Evolutionary conservation across 495 filamentous ascomycete genomes (phyloP).

Genomic region (Lichenothelia convexa): DNA sequence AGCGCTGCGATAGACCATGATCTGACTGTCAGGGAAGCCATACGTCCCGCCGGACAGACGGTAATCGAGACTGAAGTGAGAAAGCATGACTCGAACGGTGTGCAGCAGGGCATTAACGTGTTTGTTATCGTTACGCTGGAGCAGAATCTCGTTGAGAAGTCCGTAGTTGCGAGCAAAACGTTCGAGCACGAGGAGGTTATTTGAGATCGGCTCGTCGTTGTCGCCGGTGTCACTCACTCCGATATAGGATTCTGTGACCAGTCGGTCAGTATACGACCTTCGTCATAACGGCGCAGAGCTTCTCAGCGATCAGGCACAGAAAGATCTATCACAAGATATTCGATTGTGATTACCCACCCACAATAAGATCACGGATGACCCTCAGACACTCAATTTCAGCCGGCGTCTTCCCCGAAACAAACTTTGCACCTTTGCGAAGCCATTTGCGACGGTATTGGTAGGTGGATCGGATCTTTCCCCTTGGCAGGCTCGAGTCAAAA

Average conservation of each 20-base stretch:
- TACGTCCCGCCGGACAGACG: constrained; percentile 2
- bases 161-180: not conserved
- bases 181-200: constrained; percentile 1
- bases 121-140: not conserved
- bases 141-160: not conserved
- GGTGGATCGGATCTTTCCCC: constrained; percentile 6
- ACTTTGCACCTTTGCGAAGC: constrained; percentile 12
- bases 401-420: constrained; percentile 5
- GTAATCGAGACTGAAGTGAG: constrained; percentile 8
- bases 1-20: constrained; percentile 13
- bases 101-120: constrained; percentile 4
- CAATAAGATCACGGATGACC: constrained; percentile 15
- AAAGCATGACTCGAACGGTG: constrained; percentile 14
- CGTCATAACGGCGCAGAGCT: not conserved
- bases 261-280: too few relatives aligned
- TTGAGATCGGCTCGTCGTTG: not conserved
- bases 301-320: too few relatives aligned
- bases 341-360: constrained; percentile 16
- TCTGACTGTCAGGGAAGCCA: constrained; percentile 14
- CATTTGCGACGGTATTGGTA: constrained; percentile 13
- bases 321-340: too few relatives aligned
- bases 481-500: not conserved
- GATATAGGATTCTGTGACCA: constrained; percentile 4
- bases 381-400: constrained; percentile 9
- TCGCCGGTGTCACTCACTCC: not conserved